phyloP scores from a whole-genome alignment of 2,329 filamentous ascomycete species.

The Verruconis gallopava region DNA sequence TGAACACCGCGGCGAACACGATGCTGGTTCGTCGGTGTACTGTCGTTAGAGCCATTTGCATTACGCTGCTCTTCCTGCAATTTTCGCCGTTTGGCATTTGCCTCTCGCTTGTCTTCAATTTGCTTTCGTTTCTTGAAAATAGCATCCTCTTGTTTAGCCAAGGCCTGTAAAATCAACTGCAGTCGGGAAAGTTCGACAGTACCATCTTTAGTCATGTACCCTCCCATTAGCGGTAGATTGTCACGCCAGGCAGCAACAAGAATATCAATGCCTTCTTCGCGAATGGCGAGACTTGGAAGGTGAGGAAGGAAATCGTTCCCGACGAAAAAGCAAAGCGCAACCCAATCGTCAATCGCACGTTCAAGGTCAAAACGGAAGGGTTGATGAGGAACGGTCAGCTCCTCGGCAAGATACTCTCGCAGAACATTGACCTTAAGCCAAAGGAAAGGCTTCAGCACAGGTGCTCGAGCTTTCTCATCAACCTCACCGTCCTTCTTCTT shows the following conservation, averaged over 20 bases:
- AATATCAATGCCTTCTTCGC: slow-evolving; percentile 93
- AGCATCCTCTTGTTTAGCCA: slow-evolving; percentile 84
- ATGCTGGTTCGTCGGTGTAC: slow-evolving; percentile 3
- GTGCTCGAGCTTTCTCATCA: slow-evolving; percentile 64
- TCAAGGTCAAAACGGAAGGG: slow-evolving; percentile 88
- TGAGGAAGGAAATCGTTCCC: slow-evolving; percentile 98
- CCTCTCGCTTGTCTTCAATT: slow-evolving; percentile 70
- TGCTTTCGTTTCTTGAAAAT: slow-evolving; percentile 87
- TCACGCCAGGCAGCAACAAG: slow-evolving; percentile 95
- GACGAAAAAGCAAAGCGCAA: slow-evolving; percentile 98
- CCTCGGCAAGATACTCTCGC: slow-evolving; percentile 82
- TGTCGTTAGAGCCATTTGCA: slow-evolving; percentile 24
- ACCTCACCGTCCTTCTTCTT: slow-evolving; percentile 69
- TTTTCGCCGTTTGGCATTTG: slow-evolving; percentile 65
- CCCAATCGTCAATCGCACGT: slow-evolving; percentile 91
- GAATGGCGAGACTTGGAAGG: slow-evolving; percentile 91
- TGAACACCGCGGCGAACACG: background rate
- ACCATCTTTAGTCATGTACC: slow-evolving; percentile 92
- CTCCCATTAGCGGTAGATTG: slow-evolving; percentile 80
- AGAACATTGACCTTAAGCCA: slow-evolving; percentile 92
- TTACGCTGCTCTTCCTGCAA: slow-evolving; percentile 49
- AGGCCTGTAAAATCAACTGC: slow-evolving; percentile 73
- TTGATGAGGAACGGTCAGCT: slow-evolving; percentile 70
- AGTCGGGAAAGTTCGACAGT: slow-evolving; percentile 76
- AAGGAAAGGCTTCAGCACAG: slow-evolving; percentile 79